Base-by-base conservation (phyloP, 345 rosid species). In the Balakata baccata region DNA sequence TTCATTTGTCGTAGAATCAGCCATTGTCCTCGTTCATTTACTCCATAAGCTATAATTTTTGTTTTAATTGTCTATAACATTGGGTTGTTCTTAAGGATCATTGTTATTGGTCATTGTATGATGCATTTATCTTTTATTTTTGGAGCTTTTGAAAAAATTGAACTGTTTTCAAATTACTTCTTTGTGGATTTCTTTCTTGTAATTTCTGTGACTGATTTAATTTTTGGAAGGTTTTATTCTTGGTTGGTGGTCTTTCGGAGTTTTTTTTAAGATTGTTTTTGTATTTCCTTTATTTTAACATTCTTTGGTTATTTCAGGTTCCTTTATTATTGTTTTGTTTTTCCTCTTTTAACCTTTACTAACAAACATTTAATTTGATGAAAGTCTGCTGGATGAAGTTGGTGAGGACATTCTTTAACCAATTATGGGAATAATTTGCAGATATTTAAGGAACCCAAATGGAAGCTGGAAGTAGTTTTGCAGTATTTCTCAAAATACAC, bases 381-480 rank as follows among this genome's bases (percentile, higher is more conserved):
- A 18, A 39, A 68, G n/a, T 25, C 8, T 9, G 54, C 38, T 51
- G 14, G 72, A 38, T 25, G 46, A 63, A 37, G 13, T 29, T 62
- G 38, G 18, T 60, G 39, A 63, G 41, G 1, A 16, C 60, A 45
- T 71, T 25, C 29, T 64, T 5, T 14, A 66, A 9, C 61, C 47
- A 11, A 46, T 66, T 23, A 43, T 23, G 37, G 29, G 38, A 39
- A 47, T 73, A 37, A n/a, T 68, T 66, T 81, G 71, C 89, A 92
- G 97, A 86, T 78, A 41, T 90, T 92, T 67, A 72, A 79, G 45
- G 84, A 90, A 68, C 90, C 93, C 57, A 92, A 85, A 76, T 89
- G 95, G 98, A 94, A 94, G 85, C 83, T 88, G 70, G 95, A 86
- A 81, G 80, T 94, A 43, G 79, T 90, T 58, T 72, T 85, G 80